Base-by-base conservation (phyloP, 331 rosid species). In the Prunus yedoensis region DNA sequence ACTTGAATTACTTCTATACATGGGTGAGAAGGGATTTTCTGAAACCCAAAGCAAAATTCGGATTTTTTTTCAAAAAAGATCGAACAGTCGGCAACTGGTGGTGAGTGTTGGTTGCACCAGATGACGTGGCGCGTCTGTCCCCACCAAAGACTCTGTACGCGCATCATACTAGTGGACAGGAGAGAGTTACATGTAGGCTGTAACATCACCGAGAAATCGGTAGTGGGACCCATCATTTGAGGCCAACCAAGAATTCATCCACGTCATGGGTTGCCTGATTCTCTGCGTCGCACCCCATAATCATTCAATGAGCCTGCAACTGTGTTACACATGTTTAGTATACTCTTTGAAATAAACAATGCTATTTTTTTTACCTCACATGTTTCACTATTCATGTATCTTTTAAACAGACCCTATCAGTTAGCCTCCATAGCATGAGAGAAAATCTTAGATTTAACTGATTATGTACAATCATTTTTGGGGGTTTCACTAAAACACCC, bases 111-210 rank as follows among this genome's bases (percentile, higher is more conserved):
- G 28, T 27, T 27, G 27, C 25, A 59, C 41, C 38, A 4, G 41
- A 30, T 59, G 35, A 59, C 65, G 18, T 25, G 65, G 65, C n/a
- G 41, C 16, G 2, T 8, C 38, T 25, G 41, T 23, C 65, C 38
- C 65, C 4, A 59, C 65, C 41, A 59, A 27, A 12, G 65, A 5
- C 65, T 59, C 3, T 6, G 3, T 14, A 30, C 38, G 41, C 18
- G 16, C 63, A 58, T 70, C 52, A 30, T 56, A 15, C 16, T 41
- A 54, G 86, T 82, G 91, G 88, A 9, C 69, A 9, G 60, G 51
- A 77, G 32, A 28, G 54, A 58, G 13, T 66, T 63, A 50, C 81
- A 23, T 32, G 38, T 32, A 32, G 1, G 38, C 8, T 49, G 80
- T 79, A 23, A 71, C 79, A 70, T 81, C 75, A 21, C 43, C 62